Conservation (phyloP, 148 eudicot genomes). For the Silene latifolia region DNA sequence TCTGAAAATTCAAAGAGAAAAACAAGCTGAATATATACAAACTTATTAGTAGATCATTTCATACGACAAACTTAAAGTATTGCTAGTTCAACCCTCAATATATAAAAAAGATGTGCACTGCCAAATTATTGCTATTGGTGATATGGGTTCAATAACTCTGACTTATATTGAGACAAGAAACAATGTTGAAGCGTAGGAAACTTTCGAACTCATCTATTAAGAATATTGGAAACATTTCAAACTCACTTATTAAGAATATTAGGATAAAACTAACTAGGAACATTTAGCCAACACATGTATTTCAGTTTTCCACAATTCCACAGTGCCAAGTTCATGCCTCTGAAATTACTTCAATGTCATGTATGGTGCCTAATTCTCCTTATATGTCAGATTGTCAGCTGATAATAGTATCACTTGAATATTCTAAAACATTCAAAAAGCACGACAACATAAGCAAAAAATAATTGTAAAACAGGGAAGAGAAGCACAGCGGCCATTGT, state of each 20-base stretch:
- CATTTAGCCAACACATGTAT: not conserved
- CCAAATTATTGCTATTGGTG: not conserved
- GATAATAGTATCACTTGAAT: too few relatives aligned
- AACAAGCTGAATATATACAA: not conserved
- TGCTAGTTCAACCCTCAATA: not conserved
- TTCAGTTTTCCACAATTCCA: not conserved
- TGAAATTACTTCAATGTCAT: too few relatives aligned
- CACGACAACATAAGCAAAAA: too few relatives aligned
- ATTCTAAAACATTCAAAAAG: too few relatives aligned
- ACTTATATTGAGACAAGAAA: not conserved
- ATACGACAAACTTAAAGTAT: not conserved
- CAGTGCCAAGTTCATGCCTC: not conserved
- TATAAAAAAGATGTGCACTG: not conserved
- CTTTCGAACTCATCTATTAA: not conserved
- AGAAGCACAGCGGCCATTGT: too few relatives aligned
- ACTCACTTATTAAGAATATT: too few relatives aligned
- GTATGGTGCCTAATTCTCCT: too few relatives aligned
- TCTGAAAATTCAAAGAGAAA: not conserved
- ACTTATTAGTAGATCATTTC: not conserved
- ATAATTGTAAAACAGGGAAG: too few relatives aligned
- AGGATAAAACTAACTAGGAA: slow-evolving; percentile 3
- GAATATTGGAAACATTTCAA: too few relatives aligned
- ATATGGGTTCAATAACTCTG: not conserved
- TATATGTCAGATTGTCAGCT: too few relatives aligned
- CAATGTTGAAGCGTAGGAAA: not conserved